Base-by-base conservation (phyloP, 192 early-diverging fungal species). In the Rhizophagus clarus region DNA sequence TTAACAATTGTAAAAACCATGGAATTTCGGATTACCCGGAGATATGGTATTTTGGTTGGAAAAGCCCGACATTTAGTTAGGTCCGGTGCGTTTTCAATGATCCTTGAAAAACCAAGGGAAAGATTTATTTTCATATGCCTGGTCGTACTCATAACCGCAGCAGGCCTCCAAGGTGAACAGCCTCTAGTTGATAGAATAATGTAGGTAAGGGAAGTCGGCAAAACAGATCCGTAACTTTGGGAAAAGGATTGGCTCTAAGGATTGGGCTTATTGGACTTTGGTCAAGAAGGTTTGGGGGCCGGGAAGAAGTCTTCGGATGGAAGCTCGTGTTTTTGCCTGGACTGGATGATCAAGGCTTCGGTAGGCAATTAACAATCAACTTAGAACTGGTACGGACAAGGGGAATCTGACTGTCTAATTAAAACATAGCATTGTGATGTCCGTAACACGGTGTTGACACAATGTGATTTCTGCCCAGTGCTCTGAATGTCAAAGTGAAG, bases 401-500 rank as follows among this genome's bases (percentile, higher is more conserved):
- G 32, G 32, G 32, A 32, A 32, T 32, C 12, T 66, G 28, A 31
- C 28, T 66, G 90, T 93, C 90, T 93, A 32, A 93, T 93, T 92
- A 92, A 93, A 93, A 93, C 89, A 93, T 93, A 93, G 89, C 90
- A 92, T 93, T 93, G 90, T 88, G 90, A 93, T 90, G 88, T 32
- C 32, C 32, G 90, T 88, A 89, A 93, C 91, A 32, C 32, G 32
- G 32, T 32, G 32, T 32, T 32, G 32, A 32, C 32, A 32, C 32
- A 32, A 32, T 90, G 92, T 92, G 90, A 91, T 93, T 93, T 91
- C 91, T 93, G 91, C 91, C 91, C 90, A 91, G 89, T 92, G 90
- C 91, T 92, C 92, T 91, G 88, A 90, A 93, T 93, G 91, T 92
- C 90, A 92, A 91, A 89, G 91, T 93, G 89, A 91, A 91, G 91